Evolutionary conservation across 176 grass and related monocot species (phyloP).

Genomic region (Oryza australiensis): DNA sequence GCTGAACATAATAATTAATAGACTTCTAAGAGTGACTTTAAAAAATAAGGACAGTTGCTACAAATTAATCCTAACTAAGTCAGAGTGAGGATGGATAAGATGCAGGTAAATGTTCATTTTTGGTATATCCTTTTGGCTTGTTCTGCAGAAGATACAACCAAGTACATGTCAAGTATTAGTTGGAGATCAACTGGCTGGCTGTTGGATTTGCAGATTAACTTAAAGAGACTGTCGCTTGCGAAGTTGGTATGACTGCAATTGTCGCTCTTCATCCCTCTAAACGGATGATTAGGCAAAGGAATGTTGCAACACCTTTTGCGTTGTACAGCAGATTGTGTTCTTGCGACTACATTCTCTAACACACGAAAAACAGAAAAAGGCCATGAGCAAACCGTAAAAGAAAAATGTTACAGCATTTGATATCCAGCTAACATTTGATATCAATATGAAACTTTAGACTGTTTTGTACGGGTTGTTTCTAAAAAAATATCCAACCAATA

Average conservation of each 20-base stretch:
- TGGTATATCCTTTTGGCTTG: background rate
- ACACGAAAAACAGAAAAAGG: too few relatives aligned
- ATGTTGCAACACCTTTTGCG: background rate
- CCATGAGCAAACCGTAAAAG: too few relatives aligned
- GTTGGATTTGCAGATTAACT: background rate
- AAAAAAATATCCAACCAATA: too few relatives aligned
- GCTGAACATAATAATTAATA: background rate
- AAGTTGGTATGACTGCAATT: conserved; percentile 26
- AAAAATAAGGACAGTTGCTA: background rate
- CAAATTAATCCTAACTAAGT: background rate
- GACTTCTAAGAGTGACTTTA: background rate
- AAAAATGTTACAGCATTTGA: background rate
- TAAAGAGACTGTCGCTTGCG: conserved; percentile 5
- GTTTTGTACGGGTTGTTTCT: too few relatives aligned
- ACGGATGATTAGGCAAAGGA: conserved; percentile 4
- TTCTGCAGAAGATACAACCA: conserved; percentile 3
- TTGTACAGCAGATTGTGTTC: too few relatives aligned
- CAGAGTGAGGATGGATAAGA: background rate
- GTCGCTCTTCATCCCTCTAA: background rate
- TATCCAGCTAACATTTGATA: too few relatives aligned
- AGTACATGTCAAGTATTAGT: background rate
- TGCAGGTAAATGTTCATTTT: background rate
- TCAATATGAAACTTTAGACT: too few relatives aligned
- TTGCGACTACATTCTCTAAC: too few relatives aligned
- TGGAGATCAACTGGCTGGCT: background rate